phyloP scores from a whole-genome alignment of 257 asterid species.

The Petrea volubilis region DNA sequence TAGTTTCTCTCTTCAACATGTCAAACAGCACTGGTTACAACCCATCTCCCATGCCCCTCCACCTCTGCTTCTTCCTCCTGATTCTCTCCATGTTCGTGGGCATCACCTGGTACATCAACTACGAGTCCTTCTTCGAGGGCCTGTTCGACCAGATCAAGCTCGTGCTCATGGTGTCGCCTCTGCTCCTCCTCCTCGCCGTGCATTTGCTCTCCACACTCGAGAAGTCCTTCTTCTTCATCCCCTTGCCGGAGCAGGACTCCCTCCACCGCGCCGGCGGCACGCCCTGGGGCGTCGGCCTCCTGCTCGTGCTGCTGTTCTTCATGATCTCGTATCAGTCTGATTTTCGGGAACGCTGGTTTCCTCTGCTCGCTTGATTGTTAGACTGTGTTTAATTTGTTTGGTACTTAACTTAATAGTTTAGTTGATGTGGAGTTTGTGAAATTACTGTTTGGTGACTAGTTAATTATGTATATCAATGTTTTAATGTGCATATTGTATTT shows the following conservation, averaged over 20 bases:
- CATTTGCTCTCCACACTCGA: constrained; percentile 60
- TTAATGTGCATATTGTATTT: not conserved
- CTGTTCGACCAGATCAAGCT: constrained; percentile 66
- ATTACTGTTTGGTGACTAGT: not conserved
- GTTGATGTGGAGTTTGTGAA: not conserved
- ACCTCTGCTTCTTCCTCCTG: constrained; percentile 69
- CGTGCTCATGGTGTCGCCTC: constrained; percentile 69
- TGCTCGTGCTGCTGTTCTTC: constrained; percentile 79
- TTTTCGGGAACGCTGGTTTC: constrained; percentile 80
- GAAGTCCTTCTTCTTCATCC: constrained; percentile 39
- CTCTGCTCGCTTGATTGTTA: constrained; percentile 49
- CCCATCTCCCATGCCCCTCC: constrained; percentile 51
- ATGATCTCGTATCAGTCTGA: constrained; percentile 86
- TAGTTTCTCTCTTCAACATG: constrained; percentile 22
- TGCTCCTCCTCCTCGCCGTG: constrained; percentile 57
- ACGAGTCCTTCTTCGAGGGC: constrained; percentile 66
- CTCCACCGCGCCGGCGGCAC: constrained; percentile 72
- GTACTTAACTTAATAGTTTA: not conserved
- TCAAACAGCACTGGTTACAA: constrained; percentile 46
- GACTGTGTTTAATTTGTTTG: not conserved
- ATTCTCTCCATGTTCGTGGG: constrained; percentile 62
- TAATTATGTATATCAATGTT: not conserved
- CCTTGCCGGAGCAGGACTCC: constrained; percentile 60
- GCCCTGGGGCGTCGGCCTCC: constrained; percentile 81
- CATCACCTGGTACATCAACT: constrained; percentile 78